Evolutionary conservation across 305 asterid genomes (phyloP).

Genomic region (Fraxinus velutina): DNA sequence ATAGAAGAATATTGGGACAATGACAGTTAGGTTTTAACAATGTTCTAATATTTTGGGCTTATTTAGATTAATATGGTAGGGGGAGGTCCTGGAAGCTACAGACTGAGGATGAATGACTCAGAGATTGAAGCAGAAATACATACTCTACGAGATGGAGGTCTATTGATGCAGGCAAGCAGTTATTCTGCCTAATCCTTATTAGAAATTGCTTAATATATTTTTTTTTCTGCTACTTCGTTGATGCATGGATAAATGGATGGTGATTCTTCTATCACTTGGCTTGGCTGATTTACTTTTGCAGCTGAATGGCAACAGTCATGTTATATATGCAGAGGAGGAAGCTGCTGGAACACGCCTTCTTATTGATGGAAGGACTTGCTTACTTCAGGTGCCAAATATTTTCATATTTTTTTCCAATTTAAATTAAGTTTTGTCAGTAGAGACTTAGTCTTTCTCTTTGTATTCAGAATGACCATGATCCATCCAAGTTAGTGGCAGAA

Average conservation of each 20-base stretch:
- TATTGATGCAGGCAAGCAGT: constrained; percentile 84
- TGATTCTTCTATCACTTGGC: constrained; percentile 11
- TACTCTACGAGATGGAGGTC: constrained; percentile 95
- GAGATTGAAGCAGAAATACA: constrained; percentile 97
- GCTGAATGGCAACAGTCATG: constrained; percentile 95
- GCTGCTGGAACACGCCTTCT: constrained; percentile 99
- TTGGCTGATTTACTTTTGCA: constrained; percentile 43
- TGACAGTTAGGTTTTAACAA: constrained; percentile 4
- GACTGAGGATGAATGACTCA: constrained; percentile 74
- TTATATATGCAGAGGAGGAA: constrained; percentile 94
- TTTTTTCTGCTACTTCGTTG: constrained; percentile 6
- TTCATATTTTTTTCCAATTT: constrained; percentile 18
- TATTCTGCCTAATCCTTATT: constrained; percentile 19
- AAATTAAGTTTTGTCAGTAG: constrained; percentile 7
- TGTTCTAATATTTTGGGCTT: constrained; percentile 19
- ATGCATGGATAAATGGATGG: constrained; percentile 8
- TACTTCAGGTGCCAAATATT: constrained; percentile 63
- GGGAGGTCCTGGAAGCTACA: constrained; percentile 97
- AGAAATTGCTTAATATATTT: constrained; percentile 9
- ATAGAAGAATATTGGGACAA: not conserved
- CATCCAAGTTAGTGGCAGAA: constrained; percentile 92
- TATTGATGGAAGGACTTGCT: constrained; percentile 97
- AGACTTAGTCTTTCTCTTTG: constrained; percentile 4
- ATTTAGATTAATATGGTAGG: constrained; percentile 79
- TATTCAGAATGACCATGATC: constrained; percentile 93